Evolutionary conservation across 106 monocot species (phyloP).

Genomic region (Dendrobium officinale): DNA sequence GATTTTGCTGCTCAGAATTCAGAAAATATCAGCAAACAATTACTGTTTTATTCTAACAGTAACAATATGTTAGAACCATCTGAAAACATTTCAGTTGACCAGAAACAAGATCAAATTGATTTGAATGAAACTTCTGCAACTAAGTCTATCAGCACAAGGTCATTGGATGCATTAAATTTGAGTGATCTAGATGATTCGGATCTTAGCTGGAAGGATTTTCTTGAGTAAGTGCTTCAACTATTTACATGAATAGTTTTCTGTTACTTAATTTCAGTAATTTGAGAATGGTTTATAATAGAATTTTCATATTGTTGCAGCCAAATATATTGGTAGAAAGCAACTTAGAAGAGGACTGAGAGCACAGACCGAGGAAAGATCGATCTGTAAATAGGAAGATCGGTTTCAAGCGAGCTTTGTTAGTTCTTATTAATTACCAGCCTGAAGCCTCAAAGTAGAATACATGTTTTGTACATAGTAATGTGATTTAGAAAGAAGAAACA

Average conservation of each 20-base stretch:
- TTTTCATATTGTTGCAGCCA: slow-evolving; percentile 2
- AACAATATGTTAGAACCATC: not conserved
- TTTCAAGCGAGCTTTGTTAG: too few species aligned
- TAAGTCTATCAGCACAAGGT: not conserved
- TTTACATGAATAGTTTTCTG: not conserved
- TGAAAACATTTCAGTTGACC: not conserved
- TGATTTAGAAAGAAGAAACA: not conserved
- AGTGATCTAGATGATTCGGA: not conserved
- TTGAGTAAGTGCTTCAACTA: not conserved
- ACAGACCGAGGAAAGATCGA: not conserved
- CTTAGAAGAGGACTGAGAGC: not conserved
- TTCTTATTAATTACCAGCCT: too few species aligned
- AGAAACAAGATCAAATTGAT: not conserved
- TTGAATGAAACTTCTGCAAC: slow-evolving; percentile 4
- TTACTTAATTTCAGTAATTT: not conserved
- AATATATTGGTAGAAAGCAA: slow-evolving; percentile 5
- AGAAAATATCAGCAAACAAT: not conserved
- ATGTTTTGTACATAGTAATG: not conserved
- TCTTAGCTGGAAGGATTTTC: slow-evolving; percentile 8
- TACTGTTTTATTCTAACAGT: not conserved
- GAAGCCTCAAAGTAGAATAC: not conserved
- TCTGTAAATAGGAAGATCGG: not conserved
- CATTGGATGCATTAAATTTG: not conserved
- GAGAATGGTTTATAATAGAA: not conserved
- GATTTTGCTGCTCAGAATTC: not conserved